Evolutionary conservation across 305 asterid species (phyloP), one percentile per base, ranked within the genome.

Genomic region (Coffea humblotiana): DNA sequence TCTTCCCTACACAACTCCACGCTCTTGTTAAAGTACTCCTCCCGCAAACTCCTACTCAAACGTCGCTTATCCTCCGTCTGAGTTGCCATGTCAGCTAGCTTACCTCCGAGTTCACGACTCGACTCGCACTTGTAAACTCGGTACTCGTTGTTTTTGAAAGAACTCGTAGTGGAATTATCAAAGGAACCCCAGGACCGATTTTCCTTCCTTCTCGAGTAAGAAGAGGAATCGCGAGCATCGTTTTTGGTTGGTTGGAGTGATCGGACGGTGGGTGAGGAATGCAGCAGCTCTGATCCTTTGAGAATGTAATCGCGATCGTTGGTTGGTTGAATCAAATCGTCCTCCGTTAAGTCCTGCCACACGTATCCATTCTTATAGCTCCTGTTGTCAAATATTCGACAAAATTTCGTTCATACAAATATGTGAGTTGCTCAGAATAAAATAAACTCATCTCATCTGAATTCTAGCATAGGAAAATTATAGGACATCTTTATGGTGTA

Each of bases 341-440:
- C 78, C 76, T 84, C 89, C 9, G 88, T 71, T 74, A 84, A 80
- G 78, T 88, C 87, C 14, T 88, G 89, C 91, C 91, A 88, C n/a
- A 88, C 85, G 23, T 82, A 84, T 78, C 89, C 86, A 63, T 82
- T 84, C 76, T 85, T 88, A 23, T 88, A 88, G 83, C 83, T 84
- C 85, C 91, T 88, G 80, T 21, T 43, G 29, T 7, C 70, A 11
- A 69, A 56, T 3, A 18, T 56, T n/a, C n/a, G 18, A 4, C 6
- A 40, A 40, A 40, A 40, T 40, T 40, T 40, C 6, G 43, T 40
- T 40, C 43, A 40, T 40, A 40, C 43, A 40, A 40, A 40, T 40
- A 40, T 40, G 3, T 5, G 43, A 40, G 5, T 40, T 40, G 43
- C 43, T 40, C 43, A 0, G 4, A 40, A 40, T 40, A 3, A 40